phyloP scores from a whole-genome alignment of 176 grass and related monocot genomes.

The Bolboschoenus planiculmis region DNA sequence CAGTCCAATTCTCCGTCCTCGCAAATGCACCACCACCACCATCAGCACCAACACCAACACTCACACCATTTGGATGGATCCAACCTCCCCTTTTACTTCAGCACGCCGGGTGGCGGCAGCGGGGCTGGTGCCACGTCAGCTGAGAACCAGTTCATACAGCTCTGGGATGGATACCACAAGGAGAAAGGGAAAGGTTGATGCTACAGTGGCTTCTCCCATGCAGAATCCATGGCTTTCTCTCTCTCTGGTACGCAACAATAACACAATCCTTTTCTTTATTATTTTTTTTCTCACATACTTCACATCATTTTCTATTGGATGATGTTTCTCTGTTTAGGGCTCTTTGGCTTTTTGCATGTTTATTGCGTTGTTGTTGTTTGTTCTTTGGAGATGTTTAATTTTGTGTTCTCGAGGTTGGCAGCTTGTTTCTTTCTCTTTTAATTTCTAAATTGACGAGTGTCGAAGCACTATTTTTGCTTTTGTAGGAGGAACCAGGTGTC shows the following conservation, averaged over 20 bases:
- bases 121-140: constrained; percentile 29
- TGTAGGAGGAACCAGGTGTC: constrained; percentile 14
- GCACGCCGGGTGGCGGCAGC: constrained; percentile 19
- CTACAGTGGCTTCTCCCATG: not conserved
- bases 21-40: constrained; percentile 38
- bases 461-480: constrained; percentile 6
- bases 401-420: constrained; percentile 21
- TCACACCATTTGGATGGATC: constrained; percentile 46
- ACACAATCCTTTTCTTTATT: not conserved
- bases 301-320: constrained; percentile 7
- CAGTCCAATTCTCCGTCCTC: constrained; percentile 85
- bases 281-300: not conserved
- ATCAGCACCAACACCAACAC: constrained; percentile 43
- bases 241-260: not conserved
- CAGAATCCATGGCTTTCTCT: constrained; percentile 1
- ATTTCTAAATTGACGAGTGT: constrained; percentile 18
- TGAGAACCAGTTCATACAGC: constrained; percentile 42
- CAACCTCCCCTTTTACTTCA: constrained; percentile 54
- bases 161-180: constrained; percentile 62
- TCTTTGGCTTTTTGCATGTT: constrained; percentile 16
- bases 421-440: constrained; percentile 20
- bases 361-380: constrained; percentile 21
- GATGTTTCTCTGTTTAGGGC: constrained; percentile 2
- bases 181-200: constrained; percentile 75
- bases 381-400: constrained; percentile 7